Evolutionary conservation across 495 filamentous ascomycete genomes (phyloP).

Genomic region (Hypomontagnella submonticulosa): DNA sequence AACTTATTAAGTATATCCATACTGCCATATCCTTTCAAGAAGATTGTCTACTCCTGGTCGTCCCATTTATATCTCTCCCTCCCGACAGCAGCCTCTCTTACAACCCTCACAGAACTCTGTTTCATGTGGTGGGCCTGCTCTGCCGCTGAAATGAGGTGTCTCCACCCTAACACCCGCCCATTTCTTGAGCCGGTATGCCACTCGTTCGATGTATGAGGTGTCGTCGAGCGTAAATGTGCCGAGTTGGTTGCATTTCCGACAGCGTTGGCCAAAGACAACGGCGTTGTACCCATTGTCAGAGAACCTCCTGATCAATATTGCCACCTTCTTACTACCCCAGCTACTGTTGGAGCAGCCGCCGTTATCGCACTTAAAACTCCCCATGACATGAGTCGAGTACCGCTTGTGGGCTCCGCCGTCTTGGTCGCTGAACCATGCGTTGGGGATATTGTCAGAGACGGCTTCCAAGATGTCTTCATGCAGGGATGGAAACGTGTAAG

Average conservation of each 20-base stretch:
- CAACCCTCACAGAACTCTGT: constrained; percentile 46
- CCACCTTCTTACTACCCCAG: constrained; percentile 49
- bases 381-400: constrained; percentile 46
- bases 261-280: constrained; percentile 46
- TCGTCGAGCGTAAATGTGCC: constrained; percentile 41
- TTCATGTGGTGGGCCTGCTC: constrained; percentile 32
- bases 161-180: constrained; percentile 42
- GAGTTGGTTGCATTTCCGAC: constrained; percentile 38
- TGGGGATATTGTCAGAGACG: constrained; percentile 17
- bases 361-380: constrained; percentile 42
- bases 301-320: constrained; percentile 42
- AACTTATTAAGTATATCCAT: no score
- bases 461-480: constrained; percentile 20
- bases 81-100: constrained; percentile 10
- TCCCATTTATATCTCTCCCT: neutral
- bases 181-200: constrained; percentile 46
- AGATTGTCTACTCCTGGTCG: no score
- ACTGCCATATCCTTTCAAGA: no score
- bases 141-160: neutral
- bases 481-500: constrained; percentile 25
- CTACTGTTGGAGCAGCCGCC: constrained; percentile 22
- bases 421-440: constrained; percentile 26
- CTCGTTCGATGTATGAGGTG: constrained; percentile 45
- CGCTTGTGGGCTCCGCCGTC: constrained; percentile 6
- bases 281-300: constrained; percentile 45